Evolutionary conservation across 306 rosid genomes (phyloP).

Genomic region (Lathyrus oleraceus): DNA sequence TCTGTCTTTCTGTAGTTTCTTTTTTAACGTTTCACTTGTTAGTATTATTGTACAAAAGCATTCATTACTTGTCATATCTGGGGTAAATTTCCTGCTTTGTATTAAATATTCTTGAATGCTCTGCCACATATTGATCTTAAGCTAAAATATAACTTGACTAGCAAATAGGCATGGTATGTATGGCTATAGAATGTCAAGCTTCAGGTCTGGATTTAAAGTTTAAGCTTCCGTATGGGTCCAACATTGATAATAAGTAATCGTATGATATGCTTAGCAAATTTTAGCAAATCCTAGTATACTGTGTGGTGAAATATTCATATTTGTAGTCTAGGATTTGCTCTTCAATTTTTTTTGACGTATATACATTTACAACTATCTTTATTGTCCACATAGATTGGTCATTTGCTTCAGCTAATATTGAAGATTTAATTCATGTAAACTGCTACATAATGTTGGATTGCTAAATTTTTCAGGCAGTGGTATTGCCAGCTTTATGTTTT

Average conservation of each 20-base stretch:
- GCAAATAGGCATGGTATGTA: not conserved
- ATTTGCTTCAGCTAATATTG: not conserved
- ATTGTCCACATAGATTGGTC: not conserved
- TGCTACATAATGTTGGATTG: slow-evolving; percentile 9
- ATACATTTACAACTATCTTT: not conserved
- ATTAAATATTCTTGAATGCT: slow-evolving; percentile 16
- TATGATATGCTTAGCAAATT: not conserved
- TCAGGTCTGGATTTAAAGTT: not conserved
- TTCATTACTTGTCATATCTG: not conserved
- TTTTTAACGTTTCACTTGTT: not conserved
- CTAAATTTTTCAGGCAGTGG: slow-evolving; percentile 50
- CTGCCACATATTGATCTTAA: not conserved
- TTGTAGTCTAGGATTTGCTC: not conserved
- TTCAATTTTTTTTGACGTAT: not conserved
- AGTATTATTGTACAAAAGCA: not conserved
- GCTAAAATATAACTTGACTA: not conserved
- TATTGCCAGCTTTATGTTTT: slow-evolving; percentile 70
- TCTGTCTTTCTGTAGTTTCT: not conserved
- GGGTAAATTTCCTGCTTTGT: slow-evolving; percentile 4
- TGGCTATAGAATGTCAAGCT: not conserved
- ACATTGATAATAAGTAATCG: not conserved
- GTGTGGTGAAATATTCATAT: not conserved
- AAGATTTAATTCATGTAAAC: slow-evolving; percentile 5
- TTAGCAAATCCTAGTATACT: too few species aligned
- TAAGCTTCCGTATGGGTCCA: not conserved